phyloP scores from a whole-genome alignment of 495 filamentous ascomycete genomes.

The Aspergillus indologenus region DNA sequence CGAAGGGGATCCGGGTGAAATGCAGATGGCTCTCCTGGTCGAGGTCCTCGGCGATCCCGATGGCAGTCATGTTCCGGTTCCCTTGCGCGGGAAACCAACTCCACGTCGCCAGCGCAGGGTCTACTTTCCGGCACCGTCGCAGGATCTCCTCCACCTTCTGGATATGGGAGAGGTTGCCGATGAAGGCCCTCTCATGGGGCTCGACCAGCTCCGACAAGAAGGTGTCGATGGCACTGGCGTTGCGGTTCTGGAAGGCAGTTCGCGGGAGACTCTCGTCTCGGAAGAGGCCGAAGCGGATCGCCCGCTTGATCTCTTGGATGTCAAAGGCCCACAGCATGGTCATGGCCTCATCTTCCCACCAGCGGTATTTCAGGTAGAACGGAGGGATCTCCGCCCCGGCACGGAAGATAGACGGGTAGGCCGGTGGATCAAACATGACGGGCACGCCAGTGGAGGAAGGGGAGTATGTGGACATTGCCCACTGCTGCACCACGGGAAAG shows the following conservation, averaged over 20 bases:
- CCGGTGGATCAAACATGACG: conserved; percentile 18
- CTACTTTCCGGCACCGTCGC: conserved; percentile 26
- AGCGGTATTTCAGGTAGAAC: conserved; percentile 32
- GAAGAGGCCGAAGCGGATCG: conserved; percentile 41
- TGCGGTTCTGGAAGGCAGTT: conserved; percentile 31
- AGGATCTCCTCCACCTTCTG: conserved; percentile 47
- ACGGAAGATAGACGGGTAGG: conserved; percentile 35
- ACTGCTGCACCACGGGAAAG: not conserved
- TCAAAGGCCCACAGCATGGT: conserved; percentile 45
- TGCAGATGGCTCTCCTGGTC: conserved; percentile 45
- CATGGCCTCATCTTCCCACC: conserved; percentile 45
- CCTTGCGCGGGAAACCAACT: conserved; percentile 36
- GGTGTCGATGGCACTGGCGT: conserved; percentile 29
- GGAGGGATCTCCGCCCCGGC: conserved; percentile 30
- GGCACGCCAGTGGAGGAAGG: conserved; percentile 4
- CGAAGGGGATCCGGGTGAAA: conserved; percentile 39
- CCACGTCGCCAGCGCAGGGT: conserved; percentile 30
- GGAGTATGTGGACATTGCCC: conserved; percentile 13
- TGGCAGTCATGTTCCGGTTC: conserved; percentile 19
- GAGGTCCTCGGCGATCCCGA: conserved; percentile 33
- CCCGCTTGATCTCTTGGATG: conserved; percentile 34
- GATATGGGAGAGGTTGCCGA: conserved; percentile 31
- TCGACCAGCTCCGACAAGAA: conserved; percentile 31
- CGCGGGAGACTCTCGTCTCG: conserved; percentile 35
- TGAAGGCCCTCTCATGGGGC: conserved; percentile 27